Conservation (phyloP, 148 eudicot species). For the Amaranthus palmeri region DNA sequence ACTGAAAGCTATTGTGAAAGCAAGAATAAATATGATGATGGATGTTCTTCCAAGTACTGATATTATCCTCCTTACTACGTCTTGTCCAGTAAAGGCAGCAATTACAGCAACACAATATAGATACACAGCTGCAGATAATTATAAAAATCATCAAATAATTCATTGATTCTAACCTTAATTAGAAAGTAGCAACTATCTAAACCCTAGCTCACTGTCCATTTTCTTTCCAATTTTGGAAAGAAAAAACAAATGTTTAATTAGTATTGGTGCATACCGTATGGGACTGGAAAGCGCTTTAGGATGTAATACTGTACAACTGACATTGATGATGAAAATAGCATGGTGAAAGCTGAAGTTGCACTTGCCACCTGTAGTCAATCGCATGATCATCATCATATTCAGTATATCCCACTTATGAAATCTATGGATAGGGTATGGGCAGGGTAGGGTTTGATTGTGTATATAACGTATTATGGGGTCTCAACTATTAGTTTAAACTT, state of each 20-base stretch:
- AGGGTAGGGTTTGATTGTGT: no score
- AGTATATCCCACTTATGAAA: no score
- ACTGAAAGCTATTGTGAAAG: slow-evolving; percentile 26
- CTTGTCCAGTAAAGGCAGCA: slow-evolving; percentile 34
- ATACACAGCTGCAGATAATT: slow-evolving; percentile 23
- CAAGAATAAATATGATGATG: slow-evolving; percentile 30
- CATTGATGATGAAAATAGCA: slow-evolving; percentile 35
- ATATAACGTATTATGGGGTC: no score
- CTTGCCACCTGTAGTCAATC: slow-evolving; percentile 28
- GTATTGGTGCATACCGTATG: slow-evolving; percentile 16
- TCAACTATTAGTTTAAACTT: no score
- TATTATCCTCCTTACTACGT: slow-evolving; percentile 26
- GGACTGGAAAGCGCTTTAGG: slow-evolving; percentile 32
- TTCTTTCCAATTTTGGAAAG: no score
- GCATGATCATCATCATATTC: no score
- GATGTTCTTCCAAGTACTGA: slow-evolving; percentile 32
- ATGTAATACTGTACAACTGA: slow-evolving; percentile 33
- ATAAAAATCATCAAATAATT: background rate
- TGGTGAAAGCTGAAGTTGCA: slow-evolving; percentile 33
- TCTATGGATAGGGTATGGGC: no score
- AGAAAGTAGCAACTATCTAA: background rate
- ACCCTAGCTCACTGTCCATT: no score
- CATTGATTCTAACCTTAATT: background rate
- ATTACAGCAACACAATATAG: slow-evolving; percentile 22
- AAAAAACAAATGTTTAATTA: no score